Base-by-base conservation (phyloP, 139 green algal species). In the Penium margaritaceum region DNA sequence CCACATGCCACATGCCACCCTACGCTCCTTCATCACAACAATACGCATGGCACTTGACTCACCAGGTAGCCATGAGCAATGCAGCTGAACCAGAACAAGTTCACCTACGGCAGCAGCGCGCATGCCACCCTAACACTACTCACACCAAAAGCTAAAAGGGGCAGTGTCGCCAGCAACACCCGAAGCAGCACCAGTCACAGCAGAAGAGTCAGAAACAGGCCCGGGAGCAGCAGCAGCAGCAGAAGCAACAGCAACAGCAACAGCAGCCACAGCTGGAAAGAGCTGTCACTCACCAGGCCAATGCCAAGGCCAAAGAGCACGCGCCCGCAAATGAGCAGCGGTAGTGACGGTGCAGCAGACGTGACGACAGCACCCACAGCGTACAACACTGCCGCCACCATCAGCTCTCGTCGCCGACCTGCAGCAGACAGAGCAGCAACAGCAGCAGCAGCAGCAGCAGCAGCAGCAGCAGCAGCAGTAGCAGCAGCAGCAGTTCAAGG, bases 301-400 rank as follows among this genome's bases (percentile, higher is more conserved):
- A 60, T 60, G 51, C 86, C 92, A 32, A 96, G 37, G 7, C 92
- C 92, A 72, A 94, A 97, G 3, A 89, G 17, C 14, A 82, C 33
- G 4, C 90, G 76, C 0, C 84, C 88, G 0, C 72, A 53, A 38
- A 95, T 55, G 5, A 97, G 84, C 1, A 70, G 15, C 0, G 63
- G 30, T 4, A 90, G 82, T 21, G 47, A 83, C 15, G 68, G 47
- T 0, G 85, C 78, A 0, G 68, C 5, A 1, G 64, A 72, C 35
- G 86, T 74, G 3, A 83, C 15, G 0, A 80, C 34, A 1, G 87
- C 83, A 1, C 82, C 82, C 1, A 2, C 9, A 2, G 72, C 75
- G 67, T 96, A 97, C 21, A 95, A 74, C 21, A 46, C 72, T 0
- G 85, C 82, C 0, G 88, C 91, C 3, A 84, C 27, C 41, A 94